phyloP scores from a whole-genome alignment of 2,329 filamentous ascomycete genomes.

The Cordyceps tenuipes region DNA sequence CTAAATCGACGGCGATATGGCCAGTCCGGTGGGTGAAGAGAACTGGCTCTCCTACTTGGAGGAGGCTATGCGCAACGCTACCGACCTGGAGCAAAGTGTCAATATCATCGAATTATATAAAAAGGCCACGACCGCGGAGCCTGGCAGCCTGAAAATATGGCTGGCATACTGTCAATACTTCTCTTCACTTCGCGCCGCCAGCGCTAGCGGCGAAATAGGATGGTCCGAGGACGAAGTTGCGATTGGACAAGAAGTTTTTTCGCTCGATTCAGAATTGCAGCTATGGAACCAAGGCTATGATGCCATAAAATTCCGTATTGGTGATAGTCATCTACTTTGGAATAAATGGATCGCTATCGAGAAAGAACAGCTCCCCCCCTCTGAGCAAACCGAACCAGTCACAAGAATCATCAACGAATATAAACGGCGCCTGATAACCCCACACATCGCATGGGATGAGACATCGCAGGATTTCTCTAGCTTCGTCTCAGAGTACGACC shows the following conservation, averaged over 20 bases:
- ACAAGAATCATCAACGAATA: constrained; percentile 61
- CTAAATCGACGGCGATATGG: constrained; percentile 29
- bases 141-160: constrained; percentile 67
- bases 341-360: constrained; percentile 68
- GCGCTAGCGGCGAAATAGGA: constrained; percentile 40
- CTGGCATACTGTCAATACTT: constrained; percentile 71
- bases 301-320: constrained; percentile 63
- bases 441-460: constrained; percentile 66
- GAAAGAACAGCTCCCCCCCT: constrained; percentile 55
- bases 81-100: constrained; percentile 58
- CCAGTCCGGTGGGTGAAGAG: constrained; percentile 61
- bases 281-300: constrained; percentile 66
- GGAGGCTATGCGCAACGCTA: constrained; percentile 55
- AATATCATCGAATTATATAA: constrained; percentile 65
- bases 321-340: constrained; percentile 73
- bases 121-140: constrained; percentile 61
- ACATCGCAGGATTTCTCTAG: constrained; percentile 68
- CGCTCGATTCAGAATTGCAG: constrained; percentile 55
- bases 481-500: constrained; percentile 65
- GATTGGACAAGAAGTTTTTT: constrained; percentile 64
- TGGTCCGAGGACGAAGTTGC: constrained; percentile 61
- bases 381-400: constrained; percentile 47
- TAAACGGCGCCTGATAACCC: constrained; percentile 60
- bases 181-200: constrained; percentile 59
- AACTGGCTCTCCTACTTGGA: constrained; percentile 71